These are phyloP conservation scores for Alternaria infectoria DNA, from an alignment of 2,329 filamentous ascomycete species.

Conservation along the genomic window DNA sequence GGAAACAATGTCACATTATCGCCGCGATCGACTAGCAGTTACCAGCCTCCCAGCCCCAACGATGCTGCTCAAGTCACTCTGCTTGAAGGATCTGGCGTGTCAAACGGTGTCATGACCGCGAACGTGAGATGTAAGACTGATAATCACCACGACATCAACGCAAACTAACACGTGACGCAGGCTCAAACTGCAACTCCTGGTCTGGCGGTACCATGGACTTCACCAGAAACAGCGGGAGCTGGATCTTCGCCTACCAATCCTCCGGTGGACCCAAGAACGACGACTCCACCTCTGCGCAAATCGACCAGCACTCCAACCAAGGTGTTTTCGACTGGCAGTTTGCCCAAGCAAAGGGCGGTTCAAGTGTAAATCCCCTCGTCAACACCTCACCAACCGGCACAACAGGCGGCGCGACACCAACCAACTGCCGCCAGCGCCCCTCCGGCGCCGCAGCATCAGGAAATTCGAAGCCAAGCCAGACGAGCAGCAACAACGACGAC, in stretches of 20 bases:
- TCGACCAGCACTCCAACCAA: conserved; percentile 54
- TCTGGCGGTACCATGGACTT: conserved; percentile 60
- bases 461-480: not conserved
- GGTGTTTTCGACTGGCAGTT: conserved; percentile 56
- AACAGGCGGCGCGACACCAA: conserved; percentile 21
- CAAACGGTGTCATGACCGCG: conserved; percentile 60
- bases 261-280: conserved; percentile 57
- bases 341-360: conserved; percentile 58
- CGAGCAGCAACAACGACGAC: not conserved
- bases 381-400: conserved; percentile 29
- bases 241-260: conserved; percentile 58
- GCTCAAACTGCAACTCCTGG: conserved; percentile 61
- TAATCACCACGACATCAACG: fast-evolving
- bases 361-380: conserved; percentile 52
- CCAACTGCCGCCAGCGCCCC: conserved; percentile 41
- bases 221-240: conserved; percentile 51
- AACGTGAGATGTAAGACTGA: conserved; percentile 59
- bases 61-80: conserved; percentile 54
- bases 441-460: conserved; percentile 15
- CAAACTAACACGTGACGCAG: conserved; percentile 33
- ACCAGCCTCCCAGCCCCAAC: conserved; percentile 53
- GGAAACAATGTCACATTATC: conserved; percentile 65
- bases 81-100: conserved; percentile 61
- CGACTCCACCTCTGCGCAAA: conserved; percentile 51
- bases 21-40: conserved; percentile 55